Percentiles rank a stretch among this genome's conserved stretches.
Evolutionary conservation across 306 rosid genomes (phyloP).

Genomic region (Neltuma alba): DNA sequence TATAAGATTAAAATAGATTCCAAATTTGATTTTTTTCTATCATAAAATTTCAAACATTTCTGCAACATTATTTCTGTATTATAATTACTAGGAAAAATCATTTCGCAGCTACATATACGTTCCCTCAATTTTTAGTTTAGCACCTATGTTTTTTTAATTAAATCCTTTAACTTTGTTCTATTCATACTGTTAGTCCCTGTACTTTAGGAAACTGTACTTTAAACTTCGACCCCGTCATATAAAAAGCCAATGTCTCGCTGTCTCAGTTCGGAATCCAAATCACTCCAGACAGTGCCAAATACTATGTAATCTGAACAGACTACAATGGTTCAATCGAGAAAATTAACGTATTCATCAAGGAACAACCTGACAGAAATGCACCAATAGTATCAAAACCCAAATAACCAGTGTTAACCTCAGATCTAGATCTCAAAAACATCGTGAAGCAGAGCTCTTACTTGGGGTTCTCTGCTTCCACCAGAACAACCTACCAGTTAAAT

Average conservation of each 20-base stretch:
- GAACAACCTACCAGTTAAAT: slow-evolving; percentile 49
- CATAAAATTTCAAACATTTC: not conserved
- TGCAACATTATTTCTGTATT: not conserved
- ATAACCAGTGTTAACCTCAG: slow-evolving; percentile 40
- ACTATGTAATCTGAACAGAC: slow-evolving; percentile 56
- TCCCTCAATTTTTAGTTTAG: no score
- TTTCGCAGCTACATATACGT: no score
- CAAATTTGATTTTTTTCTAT: not conserved
- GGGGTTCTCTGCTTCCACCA: slow-evolving; percentile 80
- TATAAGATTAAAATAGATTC: not conserved
- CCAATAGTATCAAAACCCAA: slow-evolving; percentile 47
- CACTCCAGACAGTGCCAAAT: slow-evolving; percentile 38
- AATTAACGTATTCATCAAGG: slow-evolving; percentile 49
- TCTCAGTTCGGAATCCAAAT: slow-evolving; percentile 45
- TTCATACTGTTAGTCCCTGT: no score
- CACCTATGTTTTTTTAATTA: no score
- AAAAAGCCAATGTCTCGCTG: slow-evolving; percentile 41
- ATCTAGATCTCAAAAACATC: slow-evolving; percentile 36
- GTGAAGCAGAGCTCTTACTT: slow-evolving; percentile 51
- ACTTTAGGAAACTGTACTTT: no score
- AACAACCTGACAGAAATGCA: not conserved
- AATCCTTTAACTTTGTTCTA: no score
- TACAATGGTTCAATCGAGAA: slow-evolving; percentile 48
- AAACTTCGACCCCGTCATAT: slow-evolving; percentile 56
- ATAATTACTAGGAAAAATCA: no score